A percentile compares a stretch with the other conserved stretches of the same genome.
Evolutionary conservation across 2,329 filamentous ascomycete genomes (phyloP).

Genomic region (Scedosporium aurantiacum): DNA sequence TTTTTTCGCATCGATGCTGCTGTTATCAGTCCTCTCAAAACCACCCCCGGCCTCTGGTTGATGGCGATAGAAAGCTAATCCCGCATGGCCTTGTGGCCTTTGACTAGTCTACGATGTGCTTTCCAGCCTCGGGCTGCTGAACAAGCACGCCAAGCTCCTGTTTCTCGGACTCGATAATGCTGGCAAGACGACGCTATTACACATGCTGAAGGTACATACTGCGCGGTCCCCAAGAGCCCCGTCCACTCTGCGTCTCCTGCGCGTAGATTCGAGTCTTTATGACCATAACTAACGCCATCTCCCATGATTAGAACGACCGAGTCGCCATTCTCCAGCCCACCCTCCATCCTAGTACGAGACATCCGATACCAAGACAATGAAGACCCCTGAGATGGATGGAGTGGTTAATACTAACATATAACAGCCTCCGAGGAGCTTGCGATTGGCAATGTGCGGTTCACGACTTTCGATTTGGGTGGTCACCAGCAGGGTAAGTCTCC

Average conservation of each 20-base stretch:
- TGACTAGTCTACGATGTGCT: constrained; percentile 73
- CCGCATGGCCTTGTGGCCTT: constrained; percentile 1
- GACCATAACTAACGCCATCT: not conserved
- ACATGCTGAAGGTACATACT: constrained; percentile 77
- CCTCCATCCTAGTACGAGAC: constrained; percentile 70
- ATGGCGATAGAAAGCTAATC: not conserved
- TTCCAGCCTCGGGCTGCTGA: constrained; percentile 74
- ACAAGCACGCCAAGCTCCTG: constrained; percentile 92
- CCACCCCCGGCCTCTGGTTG: not conserved
- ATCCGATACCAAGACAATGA: not conserved
- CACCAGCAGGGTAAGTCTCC: constrained; percentile 70
- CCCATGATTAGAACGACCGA: constrained; percentile 62
- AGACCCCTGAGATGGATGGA: not conserved
- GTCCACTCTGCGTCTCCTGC: not conserved
- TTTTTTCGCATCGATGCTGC: too few species aligned
- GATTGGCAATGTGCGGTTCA: constrained; percentile 89
- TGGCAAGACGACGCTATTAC: constrained; percentile 84
- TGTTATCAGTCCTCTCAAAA: not conserved
- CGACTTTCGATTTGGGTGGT: constrained; percentile 85
- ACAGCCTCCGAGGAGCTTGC: constrained; percentile 80
- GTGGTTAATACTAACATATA: not conserved
- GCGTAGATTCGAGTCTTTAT: not conserved
- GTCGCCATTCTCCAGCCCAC: constrained; percentile 85
- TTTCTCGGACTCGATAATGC: constrained; percentile 92
- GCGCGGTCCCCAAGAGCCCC: not conserved